phyloP scores from a whole-genome alignment of 257 asterid genomes.

The Salvia miltiorrhiza region DNA sequence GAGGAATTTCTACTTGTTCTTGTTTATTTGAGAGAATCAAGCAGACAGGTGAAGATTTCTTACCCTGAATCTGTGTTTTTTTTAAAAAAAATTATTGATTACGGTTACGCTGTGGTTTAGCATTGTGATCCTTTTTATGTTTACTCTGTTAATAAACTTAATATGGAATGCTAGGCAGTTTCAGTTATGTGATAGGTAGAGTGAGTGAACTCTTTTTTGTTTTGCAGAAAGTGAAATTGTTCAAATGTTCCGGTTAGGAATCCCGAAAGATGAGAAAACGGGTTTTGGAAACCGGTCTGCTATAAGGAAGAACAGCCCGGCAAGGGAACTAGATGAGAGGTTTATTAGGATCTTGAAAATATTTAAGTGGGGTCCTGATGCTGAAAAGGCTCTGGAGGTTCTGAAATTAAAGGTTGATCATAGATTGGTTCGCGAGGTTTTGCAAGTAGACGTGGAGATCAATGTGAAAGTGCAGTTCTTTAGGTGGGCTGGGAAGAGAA shows the following conservation, averaged over 20 bases:
- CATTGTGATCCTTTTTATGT: no score
- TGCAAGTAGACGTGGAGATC: conserved; percentile 75
- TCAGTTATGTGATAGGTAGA: neutral
- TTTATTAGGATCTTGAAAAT: conserved; percentile 83
- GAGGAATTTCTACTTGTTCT: conserved; percentile 55
- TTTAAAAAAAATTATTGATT: no score
- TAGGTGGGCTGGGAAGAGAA: conserved; percentile 83
- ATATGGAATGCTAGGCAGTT: neutral
- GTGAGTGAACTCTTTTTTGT: no score
- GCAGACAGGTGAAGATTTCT: conserved; percentile 58
- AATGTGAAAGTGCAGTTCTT: conserved; percentile 78
- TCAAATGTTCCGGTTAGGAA: conserved; percentile 64
- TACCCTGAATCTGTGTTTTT: no score
- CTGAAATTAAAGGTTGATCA: conserved; percentile 66
- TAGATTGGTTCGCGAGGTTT: conserved; percentile 70
- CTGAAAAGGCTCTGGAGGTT: conserved; percentile 88
- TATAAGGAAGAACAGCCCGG: conserved; percentile 27
- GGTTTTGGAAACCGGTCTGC: conserved; percentile 18
- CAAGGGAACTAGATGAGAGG: conserved; percentile 74
- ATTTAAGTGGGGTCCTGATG: conserved; percentile 94
- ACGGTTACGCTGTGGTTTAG: no score
- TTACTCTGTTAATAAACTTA: no score
- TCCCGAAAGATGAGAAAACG: conserved; percentile 44
- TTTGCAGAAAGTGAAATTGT: conserved; percentile 78
- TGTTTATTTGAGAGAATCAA: conserved; percentile 53